phyloP scores from a whole-genome alignment of 805 yeast genomes.

The Starmera dryadoides region DNA sequence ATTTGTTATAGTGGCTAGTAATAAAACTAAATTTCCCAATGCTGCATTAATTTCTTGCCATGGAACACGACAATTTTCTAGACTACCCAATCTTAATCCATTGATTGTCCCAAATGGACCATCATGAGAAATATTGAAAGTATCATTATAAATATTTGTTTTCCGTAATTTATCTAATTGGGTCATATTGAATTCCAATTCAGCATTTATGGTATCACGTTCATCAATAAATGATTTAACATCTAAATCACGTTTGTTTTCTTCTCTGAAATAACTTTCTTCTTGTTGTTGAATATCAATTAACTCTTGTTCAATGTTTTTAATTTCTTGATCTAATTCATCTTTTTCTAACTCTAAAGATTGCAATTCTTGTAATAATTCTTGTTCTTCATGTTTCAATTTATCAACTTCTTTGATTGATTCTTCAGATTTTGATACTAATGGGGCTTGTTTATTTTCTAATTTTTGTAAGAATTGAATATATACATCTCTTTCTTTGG shows the following conservation, averaged over 20 bases:
- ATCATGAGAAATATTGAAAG: conserved; percentile 77
- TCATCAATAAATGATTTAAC: conserved; percentile 43
- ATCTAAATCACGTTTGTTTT: conserved; percentile 52
- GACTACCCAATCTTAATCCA: conserved; percentile 72
- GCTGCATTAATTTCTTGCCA: conserved; percentile 94
- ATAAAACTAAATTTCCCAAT: conserved; percentile 71
- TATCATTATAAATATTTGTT: conserved; percentile 75
- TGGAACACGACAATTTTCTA: conserved; percentile 54
- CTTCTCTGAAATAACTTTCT: conserved; percentile 34
- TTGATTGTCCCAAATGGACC: conserved; percentile 85
- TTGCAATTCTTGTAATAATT: conserved; percentile 39
- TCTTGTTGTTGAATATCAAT: conserved; percentile 40
- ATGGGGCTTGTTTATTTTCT: conserved; percentile 45
- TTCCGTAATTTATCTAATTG: conserved; percentile 66
- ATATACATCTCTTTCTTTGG: conserved; percentile 74
- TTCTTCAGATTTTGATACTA: conserved; percentile 16
- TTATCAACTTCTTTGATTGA: conserved; percentile 15
- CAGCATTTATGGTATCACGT: conserved; percentile 54
- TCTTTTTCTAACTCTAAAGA: conserved; percentile 33
- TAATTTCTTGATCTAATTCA: conserved; percentile 15
- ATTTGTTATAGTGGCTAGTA: conserved; percentile 57
- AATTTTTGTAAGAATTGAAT: conserved; percentile 65
- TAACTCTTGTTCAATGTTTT: conserved; percentile 39
- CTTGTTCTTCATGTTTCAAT: conserved; percentile 31
- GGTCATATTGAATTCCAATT: conserved; percentile 52